Percentiles rank a stretch among this genome's conserved stretches.
These are phyloP conservation scores for Stagonosporopsis cucurbitacearum DNA, from an alignment of 2,329 filamentous ascomycete genomes.

Conservation along the genomic window DNA sequence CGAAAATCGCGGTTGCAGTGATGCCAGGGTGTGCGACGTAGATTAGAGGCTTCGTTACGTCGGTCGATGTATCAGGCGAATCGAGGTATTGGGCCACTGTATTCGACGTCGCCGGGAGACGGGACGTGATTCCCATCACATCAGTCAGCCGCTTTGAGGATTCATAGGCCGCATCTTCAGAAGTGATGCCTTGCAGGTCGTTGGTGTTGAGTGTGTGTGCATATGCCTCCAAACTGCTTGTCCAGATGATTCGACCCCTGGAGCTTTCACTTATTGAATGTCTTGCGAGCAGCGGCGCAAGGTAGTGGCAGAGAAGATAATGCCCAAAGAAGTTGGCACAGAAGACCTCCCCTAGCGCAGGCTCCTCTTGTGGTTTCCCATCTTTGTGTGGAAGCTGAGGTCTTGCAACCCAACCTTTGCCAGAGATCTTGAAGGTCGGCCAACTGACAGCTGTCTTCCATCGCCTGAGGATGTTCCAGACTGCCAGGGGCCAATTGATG, in stretches of 20 bases:
- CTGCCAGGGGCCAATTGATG: slow-evolving; percentile 70
- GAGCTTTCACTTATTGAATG: slow-evolving; percentile 47
- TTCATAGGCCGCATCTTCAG: slow-evolving; percentile 76
- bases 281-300: slow-evolving; percentile 73
- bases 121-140: slow-evolving; percentile 75
- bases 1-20: slow-evolving; percentile 80
- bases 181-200: slow-evolving; percentile 78
- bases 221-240: slow-evolving; percentile 78
- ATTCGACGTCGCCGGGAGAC: slow-evolving; percentile 67
- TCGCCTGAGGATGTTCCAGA: slow-evolving; percentile 65
- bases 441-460: slow-evolving; percentile 73
- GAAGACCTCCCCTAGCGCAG: slow-evolving; percentile 80
- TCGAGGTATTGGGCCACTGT: slow-evolving; percentile 44
- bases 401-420: slow-evolving; percentile 61
- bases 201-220: slow-evolving; percentile 63
- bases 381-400: slow-evolving; percentile 55
- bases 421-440: slow-evolving; percentile 76
- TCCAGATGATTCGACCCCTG: slow-evolving; percentile 80
- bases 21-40: slow-evolving; percentile 89
- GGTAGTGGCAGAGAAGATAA: slow-evolving; percentile 83
- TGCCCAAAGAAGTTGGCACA: slow-evolving; percentile 94
- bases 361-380: slow-evolving; percentile 52
- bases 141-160: slow-evolving; percentile 88
- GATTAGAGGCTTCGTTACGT: slow-evolving; percentile 61
- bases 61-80: slow-evolving; percentile 14